These are phyloP conservation scores for Tieghemostelium lacteum DNA, from an alignment of 78 protist genomes.

Conservation along the genomic window DNA sequence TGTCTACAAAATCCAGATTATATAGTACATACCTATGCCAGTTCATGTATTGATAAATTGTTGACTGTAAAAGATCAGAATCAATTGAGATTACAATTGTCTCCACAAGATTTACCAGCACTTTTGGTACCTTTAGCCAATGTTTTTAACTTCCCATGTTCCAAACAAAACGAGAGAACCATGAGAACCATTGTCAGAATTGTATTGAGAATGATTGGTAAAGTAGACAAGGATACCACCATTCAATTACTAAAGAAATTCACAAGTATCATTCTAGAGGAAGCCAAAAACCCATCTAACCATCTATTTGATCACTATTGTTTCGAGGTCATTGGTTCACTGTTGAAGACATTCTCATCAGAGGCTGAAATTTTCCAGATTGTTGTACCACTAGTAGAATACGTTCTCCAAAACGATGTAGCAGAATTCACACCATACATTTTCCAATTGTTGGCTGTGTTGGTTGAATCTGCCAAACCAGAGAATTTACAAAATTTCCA, in stretches of 20 bases:
- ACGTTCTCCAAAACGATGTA: constrained; percentile 18
- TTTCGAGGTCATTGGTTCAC: constrained; percentile 93
- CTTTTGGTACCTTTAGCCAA: constrained; percentile 81
- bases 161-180: constrained; percentile 84
- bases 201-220: constrained; percentile 21
- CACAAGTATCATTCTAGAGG: constrained; percentile 54
- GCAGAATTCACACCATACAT: constrained; percentile 80
- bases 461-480: constrained; percentile 55
- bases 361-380: constrained; percentile 15
- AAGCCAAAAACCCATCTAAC: constrained; percentile 91
- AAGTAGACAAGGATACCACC: constrained; percentile 2
- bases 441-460: constrained; percentile 80
- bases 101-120: background rate
- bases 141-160: constrained; percentile 31
- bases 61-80: constrained; percentile 79
- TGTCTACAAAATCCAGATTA: constrained; percentile 42
- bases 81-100: background rate
- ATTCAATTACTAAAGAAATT: constrained; percentile 25
- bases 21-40: constrained; percentile 93
- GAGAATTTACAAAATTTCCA: constrained; percentile 12
- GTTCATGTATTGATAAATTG: constrained; percentile 86
- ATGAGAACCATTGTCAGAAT: constrained; percentile 52
- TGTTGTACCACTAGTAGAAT: constrained; percentile 34
- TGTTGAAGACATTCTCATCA: constrained; percentile 52
- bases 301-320: constrained; percentile 95